These are phyloP conservation scores for Neonectria ditissima DNA, from an alignment of 2,329 filamentous ascomycete genomes.

Conservation along the genomic window DNA sequence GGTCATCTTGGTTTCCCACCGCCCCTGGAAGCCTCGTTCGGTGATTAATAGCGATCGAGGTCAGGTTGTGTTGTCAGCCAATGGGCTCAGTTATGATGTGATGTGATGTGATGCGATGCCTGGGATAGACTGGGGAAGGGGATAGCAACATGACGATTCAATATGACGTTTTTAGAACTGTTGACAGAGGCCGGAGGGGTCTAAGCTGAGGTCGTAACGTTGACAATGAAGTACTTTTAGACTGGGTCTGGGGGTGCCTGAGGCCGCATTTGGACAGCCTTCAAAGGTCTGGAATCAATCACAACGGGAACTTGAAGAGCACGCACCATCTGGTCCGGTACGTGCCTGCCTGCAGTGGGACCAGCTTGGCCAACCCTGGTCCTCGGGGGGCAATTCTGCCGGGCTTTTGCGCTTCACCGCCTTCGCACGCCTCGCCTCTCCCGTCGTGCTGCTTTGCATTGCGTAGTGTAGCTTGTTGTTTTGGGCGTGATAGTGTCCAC, in stretches of 20 bases:
- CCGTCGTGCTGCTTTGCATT: slow-evolving; percentile 10
- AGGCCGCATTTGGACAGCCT: neutral
- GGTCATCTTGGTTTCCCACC: neutral
- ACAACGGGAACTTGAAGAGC: too few species aligned
- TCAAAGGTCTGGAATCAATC: neutral
- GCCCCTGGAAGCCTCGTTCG: neutral
- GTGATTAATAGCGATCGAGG: slow-evolving; percentile 2
- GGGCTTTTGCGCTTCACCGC: slow-evolving; percentile 37
- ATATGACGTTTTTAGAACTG: slow-evolving; percentile 9
- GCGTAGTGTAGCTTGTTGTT: neutral
- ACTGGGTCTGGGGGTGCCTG: neutral
- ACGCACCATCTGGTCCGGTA: neutral
- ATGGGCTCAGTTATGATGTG: slow-evolving; percentile 21
- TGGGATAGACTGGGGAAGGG: slow-evolving; percentile 4
- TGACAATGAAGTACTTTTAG: too few species aligned
- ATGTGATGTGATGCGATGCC: slow-evolving; percentile 9
- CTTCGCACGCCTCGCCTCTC: slow-evolving; percentile 28
- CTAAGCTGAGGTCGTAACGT: neutral
- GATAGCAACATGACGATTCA: neutral
- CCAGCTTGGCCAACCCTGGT: too few species aligned
- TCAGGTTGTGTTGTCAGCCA: slow-evolving; percentile 14
- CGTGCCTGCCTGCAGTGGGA: slow-evolving; percentile 11
- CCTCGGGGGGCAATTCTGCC: slow-evolving; percentile 37
- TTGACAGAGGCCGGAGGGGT: neutral
- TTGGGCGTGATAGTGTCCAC: slow-evolving; percentile 13